A percentile compares a stretch with the other conserved stretches of the same genome.
Evolutionary conservation across 331 rosid genomes (phyloP).

Genomic region (Prunus yedoensis): DNA sequence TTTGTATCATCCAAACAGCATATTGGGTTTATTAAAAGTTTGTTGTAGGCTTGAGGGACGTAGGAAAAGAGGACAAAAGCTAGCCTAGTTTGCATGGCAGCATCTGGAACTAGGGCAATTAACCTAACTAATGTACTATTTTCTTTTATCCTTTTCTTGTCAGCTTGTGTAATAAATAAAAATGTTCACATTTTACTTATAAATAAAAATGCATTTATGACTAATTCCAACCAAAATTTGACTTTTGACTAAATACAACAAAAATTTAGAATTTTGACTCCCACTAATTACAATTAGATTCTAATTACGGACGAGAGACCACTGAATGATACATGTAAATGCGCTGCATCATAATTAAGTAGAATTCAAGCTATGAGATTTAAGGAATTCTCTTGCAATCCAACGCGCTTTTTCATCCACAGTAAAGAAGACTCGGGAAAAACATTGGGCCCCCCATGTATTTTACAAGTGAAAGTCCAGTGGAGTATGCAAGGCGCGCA

Average conservation of each 20-base stretch:
- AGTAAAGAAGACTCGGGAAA: neutral
- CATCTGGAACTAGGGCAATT: too few species aligned
- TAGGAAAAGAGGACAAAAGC: too few species aligned
- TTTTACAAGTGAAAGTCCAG: too few species aligned
- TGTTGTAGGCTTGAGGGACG: too few species aligned
- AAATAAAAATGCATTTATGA: neutral
- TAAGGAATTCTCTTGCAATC: neutral
- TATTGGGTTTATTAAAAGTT: too few species aligned
- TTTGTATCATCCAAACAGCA: too few species aligned
- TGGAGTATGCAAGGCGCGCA: neutral
- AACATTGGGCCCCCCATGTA: neutral
- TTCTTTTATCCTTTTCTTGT: too few species aligned
- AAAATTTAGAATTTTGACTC: neutral
- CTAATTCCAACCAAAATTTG: neutral
- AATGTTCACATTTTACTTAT: too few species aligned
- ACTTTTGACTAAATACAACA: neutral
- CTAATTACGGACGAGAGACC: neutral
- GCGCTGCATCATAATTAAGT: neutral
- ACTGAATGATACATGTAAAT: neutral
- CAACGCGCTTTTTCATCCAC: neutral
- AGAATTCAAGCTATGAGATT: neutral
- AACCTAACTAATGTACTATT: too few species aligned
- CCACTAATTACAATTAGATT: neutral
- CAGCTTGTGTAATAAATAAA: too few species aligned
- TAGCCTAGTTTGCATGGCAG: too few species aligned